Evolutionary conservation across 805 yeast genomes (phyloP).

Genomic region (Monosporozyma unispora): DNA sequence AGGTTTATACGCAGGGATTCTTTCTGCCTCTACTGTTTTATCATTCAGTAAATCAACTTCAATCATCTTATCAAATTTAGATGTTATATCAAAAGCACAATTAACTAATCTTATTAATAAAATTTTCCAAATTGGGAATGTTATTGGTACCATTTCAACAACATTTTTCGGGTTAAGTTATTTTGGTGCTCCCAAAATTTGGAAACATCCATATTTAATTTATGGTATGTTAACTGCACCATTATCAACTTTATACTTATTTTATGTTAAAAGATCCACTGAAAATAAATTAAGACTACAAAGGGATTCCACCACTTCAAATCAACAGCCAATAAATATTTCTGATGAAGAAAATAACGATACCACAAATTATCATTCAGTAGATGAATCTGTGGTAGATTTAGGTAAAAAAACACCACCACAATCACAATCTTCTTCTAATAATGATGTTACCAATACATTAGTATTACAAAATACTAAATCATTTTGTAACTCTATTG

Average conservation of each 20-base stretch:
- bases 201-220: slow-evolving; percentile 65
- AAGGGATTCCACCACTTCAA: not conserved
- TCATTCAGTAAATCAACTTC: slow-evolving; percentile 5
- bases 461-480: not conserved
- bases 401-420: slow-evolving; percentile 10
- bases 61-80: slow-evolving; percentile 9
- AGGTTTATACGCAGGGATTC: slow-evolving; percentile 52
- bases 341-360: not conserved
- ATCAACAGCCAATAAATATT: slow-evolving; percentile 1
- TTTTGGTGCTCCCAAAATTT: slow-evolving; percentile 42
- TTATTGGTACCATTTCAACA: slow-evolving; percentile 41
- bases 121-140: slow-evolving; percentile 11
- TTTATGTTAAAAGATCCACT: slow-evolving; percentile 1
- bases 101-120: slow-evolving; percentile 9
- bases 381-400: slow-evolving; percentile 24
- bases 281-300: not conserved
- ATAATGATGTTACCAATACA: too few species aligned
- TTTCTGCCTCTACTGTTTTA: slow-evolving; percentile 25
- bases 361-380: not conserved
- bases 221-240: slow-evolving; percentile 39
- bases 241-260: slow-evolving; percentile 13
- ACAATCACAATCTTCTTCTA: not conserved
- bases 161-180: slow-evolving; percentile 48
- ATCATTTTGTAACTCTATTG: slow-evolving; percentile 3
- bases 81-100: slow-evolving; percentile 15